phyloP scores from a whole-genome alignment of 1,284 basidiomycete genomes.

The Thelephora terrestris region DNA sequence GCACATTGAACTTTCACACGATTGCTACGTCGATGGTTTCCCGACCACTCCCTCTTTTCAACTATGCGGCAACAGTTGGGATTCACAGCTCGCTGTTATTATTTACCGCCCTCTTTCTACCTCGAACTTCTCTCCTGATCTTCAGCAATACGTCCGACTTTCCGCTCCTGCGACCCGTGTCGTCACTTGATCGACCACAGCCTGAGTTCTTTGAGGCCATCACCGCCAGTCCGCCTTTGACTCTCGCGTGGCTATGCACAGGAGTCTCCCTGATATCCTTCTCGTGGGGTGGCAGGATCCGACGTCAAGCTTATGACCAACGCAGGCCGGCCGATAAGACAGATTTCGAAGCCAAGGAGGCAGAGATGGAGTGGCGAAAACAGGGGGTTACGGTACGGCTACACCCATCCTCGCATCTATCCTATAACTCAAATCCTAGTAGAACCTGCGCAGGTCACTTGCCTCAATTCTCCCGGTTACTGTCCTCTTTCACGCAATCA shows the following conservation, averaged over 20 bases:
- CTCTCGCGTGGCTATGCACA: conserved; percentile 48
- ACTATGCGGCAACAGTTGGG: conserved; percentile 65
- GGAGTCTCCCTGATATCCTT: conserved; percentile 50
- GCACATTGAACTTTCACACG: too few relatives aligned
- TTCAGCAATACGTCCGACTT: conserved; percentile 16
- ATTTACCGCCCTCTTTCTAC: conserved; percentile 58
- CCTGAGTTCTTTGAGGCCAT: conserved; percentile 50
- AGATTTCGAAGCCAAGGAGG: not conserved
- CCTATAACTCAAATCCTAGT: conserved; percentile 19
- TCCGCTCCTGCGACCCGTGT: conserved; percentile 15
- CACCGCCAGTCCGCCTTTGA: conserved; percentile 52
- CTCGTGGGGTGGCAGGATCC: conserved; percentile 69
- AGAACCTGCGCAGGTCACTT: conserved; percentile 35
- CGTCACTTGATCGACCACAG: conserved; percentile 23
- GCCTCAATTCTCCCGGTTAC: conserved; percentile 43
- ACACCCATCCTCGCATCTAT: conserved; percentile 7
- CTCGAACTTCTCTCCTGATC: conserved; percentile 41
- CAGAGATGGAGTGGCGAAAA: not conserved
- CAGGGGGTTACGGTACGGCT: not conserved
- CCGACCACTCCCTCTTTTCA: conserved; percentile 28
- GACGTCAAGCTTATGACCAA: conserved; percentile 31
- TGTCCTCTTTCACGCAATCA: conserved; percentile 33
- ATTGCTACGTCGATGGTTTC: not conserved
- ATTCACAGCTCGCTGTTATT: conserved; percentile 59
- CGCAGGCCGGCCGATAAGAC: not conserved